A percentile compares a stretch with the other conserved stretches of the same genome.
phyloP scores from a whole-genome alignment of 2,329 filamentous ascomycete species.

The Clarireedia monteithiana region DNA sequence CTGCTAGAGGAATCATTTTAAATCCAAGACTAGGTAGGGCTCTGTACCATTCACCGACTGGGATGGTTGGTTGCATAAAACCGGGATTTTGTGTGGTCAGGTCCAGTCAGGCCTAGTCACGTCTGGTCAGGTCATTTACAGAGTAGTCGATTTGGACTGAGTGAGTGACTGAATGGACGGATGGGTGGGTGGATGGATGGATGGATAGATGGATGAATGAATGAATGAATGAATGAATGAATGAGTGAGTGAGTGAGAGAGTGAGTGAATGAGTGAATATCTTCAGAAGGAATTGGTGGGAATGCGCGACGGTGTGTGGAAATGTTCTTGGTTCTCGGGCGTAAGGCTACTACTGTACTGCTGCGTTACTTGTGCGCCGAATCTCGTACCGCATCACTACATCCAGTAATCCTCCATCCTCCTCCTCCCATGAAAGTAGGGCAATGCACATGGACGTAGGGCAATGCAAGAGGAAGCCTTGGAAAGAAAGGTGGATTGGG shows the following conservation, averaged over 20 bases:
- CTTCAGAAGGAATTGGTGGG: too few relatives aligned
- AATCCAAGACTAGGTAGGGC: background rate
- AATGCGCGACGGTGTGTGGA: too few relatives aligned
- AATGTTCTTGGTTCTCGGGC: too few relatives aligned
- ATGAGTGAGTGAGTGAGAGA: background rate
- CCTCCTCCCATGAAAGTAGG: too few relatives aligned
- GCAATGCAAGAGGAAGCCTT: too few relatives aligned
- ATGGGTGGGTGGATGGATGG: background rate
- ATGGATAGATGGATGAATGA: background rate
- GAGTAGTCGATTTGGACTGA: background rate
- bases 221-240: background rate
- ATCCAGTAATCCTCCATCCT: too few relatives aligned
- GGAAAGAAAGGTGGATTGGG: too few relatives aligned
- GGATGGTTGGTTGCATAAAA: background rate
- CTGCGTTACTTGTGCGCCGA: too few relatives aligned
- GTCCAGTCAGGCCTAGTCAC: background rate
- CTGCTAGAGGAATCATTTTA: background rate
- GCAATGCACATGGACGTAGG: too few relatives aligned
- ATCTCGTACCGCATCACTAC: too few relatives aligned
- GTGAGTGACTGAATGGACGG: too few relatives aligned
- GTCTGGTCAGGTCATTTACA: background rate
- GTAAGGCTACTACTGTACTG: too few relatives aligned
- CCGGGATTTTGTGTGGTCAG: background rate
- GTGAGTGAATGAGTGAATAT: background rate
- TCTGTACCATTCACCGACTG: slow-evolving; percentile 1